A percentile compares a stretch with the other conserved stretches of the same genome.
Conservation (phyloP, 1,284 basidiomycete genomes). For the Melampsora americana region DNA sequence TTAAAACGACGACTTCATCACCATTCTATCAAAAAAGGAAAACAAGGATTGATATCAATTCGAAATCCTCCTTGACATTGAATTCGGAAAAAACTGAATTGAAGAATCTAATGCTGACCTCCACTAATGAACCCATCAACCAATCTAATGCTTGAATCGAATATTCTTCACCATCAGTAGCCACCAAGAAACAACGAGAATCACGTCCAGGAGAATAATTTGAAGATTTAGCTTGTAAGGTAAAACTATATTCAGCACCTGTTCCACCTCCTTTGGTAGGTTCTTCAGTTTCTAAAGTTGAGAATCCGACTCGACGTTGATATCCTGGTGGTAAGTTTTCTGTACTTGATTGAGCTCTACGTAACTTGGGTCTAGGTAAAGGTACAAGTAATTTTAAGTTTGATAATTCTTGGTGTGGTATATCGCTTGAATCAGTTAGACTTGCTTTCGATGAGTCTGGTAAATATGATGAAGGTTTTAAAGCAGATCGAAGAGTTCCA, state of each 20-base stretch:
- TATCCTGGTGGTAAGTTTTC: slow-evolving; percentile 38
- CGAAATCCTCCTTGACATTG: neutral
- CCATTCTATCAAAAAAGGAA: slow-evolving; percentile 21
- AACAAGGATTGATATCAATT: too few relatives aligned
- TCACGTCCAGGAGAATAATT: slow-evolving; percentile 39
- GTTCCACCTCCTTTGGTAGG: slow-evolving; percentile 33
- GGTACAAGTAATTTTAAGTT: neutral
- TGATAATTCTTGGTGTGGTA: neutral
- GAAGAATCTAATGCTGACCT: slow-evolving; percentile 10
- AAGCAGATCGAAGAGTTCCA: slow-evolving; percentile 1
- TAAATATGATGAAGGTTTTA: slow-evolving; percentile 1
- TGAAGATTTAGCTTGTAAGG: slow-evolving; percentile 40
- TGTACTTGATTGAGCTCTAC: slow-evolving; percentile 29
- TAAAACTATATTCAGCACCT: slow-evolving; percentile 44
- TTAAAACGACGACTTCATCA: slow-evolving; percentile 36
- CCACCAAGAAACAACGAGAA: slow-evolving; percentile 39
- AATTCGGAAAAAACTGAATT: neutral
- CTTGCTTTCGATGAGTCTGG: neutral
- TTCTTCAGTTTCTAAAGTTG: slow-evolving; percentile 42
- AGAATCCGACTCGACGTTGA: slow-evolving; percentile 42
- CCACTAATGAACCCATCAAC: slow-evolving; percentile 43
- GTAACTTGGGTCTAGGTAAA: slow-evolving; percentile 13
- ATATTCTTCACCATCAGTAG: slow-evolving; percentile 44
- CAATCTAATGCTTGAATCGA: slow-evolving; percentile 42
- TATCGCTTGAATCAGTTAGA: neutral